These are phyloP conservation scores for Lactuca saligna DNA, from an alignment of 129 eudicot genomes.

Conservation along the genomic window DNA sequence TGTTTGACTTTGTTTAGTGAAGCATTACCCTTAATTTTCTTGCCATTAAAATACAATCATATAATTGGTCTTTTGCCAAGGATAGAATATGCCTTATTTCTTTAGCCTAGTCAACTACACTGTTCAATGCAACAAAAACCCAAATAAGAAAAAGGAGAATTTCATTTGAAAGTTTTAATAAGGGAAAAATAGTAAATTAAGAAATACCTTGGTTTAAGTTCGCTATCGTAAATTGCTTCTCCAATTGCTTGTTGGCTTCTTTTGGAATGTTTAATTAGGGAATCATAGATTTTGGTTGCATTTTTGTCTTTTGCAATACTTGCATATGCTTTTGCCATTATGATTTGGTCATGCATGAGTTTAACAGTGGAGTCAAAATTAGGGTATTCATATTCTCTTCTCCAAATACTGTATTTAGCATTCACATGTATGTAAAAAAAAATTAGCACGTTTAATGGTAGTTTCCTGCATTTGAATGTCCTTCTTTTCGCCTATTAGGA, in stretches of 20 bases:
- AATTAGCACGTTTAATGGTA: conserved; percentile 67
- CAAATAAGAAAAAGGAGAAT: conserved; percentile 18
- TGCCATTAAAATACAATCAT: conserved; percentile 72
- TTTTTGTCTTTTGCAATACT: conserved; percentile 85
- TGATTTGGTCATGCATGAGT: conserved; percentile 94
- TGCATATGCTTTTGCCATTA: conserved; percentile 97
- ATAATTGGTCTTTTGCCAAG: conserved; percentile 78
- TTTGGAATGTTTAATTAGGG: conserved; percentile 65
- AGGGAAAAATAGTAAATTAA: no score
- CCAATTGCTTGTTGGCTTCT: conserved; percentile 69
- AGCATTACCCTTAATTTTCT: conserved; percentile 93
- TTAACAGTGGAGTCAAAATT: conserved; percentile 82
- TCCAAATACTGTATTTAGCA: conserved; percentile 89
- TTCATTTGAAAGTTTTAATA: neutral
- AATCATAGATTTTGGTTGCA: conserved; percentile 54
- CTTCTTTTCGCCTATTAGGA: conserved; percentile 52
- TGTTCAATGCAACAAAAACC: conserved; percentile 38
- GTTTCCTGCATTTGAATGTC: conserved; percentile 70
- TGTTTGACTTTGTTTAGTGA: conserved; percentile 67
- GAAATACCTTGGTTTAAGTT: conserved; percentile 71
- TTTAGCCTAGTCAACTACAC: conserved; percentile 89
- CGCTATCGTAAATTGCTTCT: conserved; percentile 81
- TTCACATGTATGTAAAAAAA: conserved; percentile 62
- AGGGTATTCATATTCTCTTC: conserved; percentile 85
- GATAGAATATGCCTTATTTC: conserved; percentile 88